Base-by-base conservation (phyloP, 148 eudicot genomes). In the Silene latifolia region DNA sequence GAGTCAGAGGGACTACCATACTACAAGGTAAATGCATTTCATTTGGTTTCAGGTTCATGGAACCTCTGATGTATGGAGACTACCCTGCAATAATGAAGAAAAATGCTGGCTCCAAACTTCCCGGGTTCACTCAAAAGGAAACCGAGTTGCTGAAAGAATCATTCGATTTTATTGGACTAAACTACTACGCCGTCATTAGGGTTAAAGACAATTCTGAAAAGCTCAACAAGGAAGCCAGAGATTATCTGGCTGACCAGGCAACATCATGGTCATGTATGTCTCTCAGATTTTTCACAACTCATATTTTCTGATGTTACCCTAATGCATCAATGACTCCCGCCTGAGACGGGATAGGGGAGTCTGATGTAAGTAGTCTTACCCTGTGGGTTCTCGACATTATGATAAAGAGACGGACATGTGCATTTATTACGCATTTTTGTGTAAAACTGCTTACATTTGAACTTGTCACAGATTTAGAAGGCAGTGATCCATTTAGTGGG, bases 161-260 rank as follows among this genome's bases (percentile, higher is more conserved):
- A 53, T 71, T 77, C 51, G 93, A 91, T 75, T 91, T 91, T 23
- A 51, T 89, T 20, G 97, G 90, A 51, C 8, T 89, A 47, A 91
- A 91, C 82, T 89, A 89, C 73, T 89, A 89, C 71, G 0, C 47
- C 0, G 25, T 78, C 21, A 0, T 72, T 2, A 20, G 21, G 18
- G 23, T 77, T 46, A 85, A 83, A 79, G 85, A 89, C 81, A 61
- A 78, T 12, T 71, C 93, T 24, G 72, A 18, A 68, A 63, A 58
- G 46, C 83, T 83, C 48, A 17, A 75, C 61, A 63, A n/a, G 56
- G 44, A 82, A 17, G 64, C 32, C 46, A 80, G 88, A 68, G 93
- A 86, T 63, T 74, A 32, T 4, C 35, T 32, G 35, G 35, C 79
- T 0, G 97, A 92, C 57, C 78, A 77, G 64, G 93, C 85, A 39